phyloP scores from a whole-genome alignment of 2,329 filamentous ascomycete genomes.

The Cyanodermella asteris region DNA sequence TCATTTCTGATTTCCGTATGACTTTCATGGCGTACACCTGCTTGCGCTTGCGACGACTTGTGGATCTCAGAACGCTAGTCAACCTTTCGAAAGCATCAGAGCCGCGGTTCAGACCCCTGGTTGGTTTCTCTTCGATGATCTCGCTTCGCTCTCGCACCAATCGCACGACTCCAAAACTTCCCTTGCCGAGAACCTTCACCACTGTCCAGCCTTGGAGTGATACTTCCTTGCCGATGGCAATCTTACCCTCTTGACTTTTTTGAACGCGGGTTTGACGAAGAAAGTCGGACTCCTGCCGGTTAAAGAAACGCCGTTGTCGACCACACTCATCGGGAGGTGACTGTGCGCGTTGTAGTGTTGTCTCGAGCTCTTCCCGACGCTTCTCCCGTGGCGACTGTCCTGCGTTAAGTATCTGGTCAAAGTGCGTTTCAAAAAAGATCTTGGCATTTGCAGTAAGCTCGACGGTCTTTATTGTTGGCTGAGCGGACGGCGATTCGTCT shows the following conservation, averaged over 20 bases:
- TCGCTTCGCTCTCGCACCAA: slow-evolving; percentile 55
- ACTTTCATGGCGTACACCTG: slow-evolving; percentile 91
- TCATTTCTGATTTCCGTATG: slow-evolving; percentile 83
- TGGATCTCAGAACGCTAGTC: slow-evolving; percentile 13
- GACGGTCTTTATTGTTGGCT: slow-evolving; percentile 7
- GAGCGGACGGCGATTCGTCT: slow-evolving; percentile 4
- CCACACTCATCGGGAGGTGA: too few relatives aligned
- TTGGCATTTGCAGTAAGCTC: slow-evolving; percentile 46
- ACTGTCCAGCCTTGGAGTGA: slow-evolving; percentile 50
- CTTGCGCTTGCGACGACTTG: slow-evolving; percentile 16
- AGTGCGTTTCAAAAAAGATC: slow-evolving; percentile 68
- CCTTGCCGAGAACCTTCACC: slow-evolving; percentile 67
- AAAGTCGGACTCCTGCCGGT: slow-evolving; percentile 46
- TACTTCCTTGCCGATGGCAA: slow-evolving; percentile 18
- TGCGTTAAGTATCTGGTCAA: slow-evolving; percentile 42
- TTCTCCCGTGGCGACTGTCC: slow-evolving; percentile 35
- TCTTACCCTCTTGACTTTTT: slow-evolving; percentile 34
- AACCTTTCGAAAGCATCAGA: not conserved
- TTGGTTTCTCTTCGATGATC: slow-evolving; percentile 1
- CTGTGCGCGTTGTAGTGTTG: slow-evolving; percentile 33
- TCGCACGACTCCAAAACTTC: slow-evolving; percentile 81
- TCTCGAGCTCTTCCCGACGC: slow-evolving; percentile 40
- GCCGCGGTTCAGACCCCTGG: not conserved
- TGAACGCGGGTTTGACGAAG: slow-evolving; percentile 51
- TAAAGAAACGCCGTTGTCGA: slow-evolving; percentile 39